Evolutionary conservation across 176 grass and related monocot species (phyloP).

Genomic region (Paspalum vaginatum): DNA sequence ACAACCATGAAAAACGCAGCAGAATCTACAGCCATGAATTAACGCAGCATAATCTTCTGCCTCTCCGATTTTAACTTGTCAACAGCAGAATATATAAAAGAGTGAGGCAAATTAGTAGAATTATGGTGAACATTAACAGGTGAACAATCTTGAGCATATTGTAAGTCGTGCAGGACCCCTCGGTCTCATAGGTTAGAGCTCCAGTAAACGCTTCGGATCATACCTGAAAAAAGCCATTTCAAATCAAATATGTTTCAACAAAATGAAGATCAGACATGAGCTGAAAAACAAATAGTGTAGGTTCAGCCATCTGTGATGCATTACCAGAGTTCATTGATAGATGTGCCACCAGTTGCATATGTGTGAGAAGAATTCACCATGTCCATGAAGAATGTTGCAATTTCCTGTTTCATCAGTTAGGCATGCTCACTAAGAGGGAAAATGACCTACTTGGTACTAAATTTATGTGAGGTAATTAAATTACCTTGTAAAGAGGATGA

Average conservation of each 20-base stretch:
- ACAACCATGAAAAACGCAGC: background rate
- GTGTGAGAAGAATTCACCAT: slow-evolving; percentile 85
- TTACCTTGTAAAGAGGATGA: slow-evolving; percentile 96
- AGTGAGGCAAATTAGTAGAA: too few species aligned
- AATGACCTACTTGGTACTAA: background rate
- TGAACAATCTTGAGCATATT: slow-evolving; percentile 92
- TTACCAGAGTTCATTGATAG: slow-evolving; percentile 95
- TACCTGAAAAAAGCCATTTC: slow-evolving; percentile 50
- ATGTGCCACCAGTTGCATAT: slow-evolving; percentile 91
- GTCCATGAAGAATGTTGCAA: slow-evolving; percentile 81
- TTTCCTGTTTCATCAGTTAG: slow-evolving; percentile 57
- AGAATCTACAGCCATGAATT: too few species aligned
- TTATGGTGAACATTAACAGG: too few species aligned
- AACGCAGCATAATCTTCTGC: too few species aligned
- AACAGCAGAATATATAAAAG: too few species aligned
- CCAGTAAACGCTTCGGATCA: slow-evolving; percentile 75
- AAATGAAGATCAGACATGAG: too few species aligned
- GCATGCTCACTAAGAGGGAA: background rate
- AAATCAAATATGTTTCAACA: background rate
- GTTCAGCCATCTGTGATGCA: too few species aligned
- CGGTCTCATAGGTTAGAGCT: slow-evolving; percentile 67
- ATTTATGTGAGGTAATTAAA: background rate
- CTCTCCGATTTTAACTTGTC: too few species aligned
- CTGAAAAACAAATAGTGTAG: too few species aligned
- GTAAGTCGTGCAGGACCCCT: slow-evolving; percentile 94